Evolutionary conservation across 768 basidiomycete species (phyloP).

Genomic region (Phanerochaete sordida): DNA sequence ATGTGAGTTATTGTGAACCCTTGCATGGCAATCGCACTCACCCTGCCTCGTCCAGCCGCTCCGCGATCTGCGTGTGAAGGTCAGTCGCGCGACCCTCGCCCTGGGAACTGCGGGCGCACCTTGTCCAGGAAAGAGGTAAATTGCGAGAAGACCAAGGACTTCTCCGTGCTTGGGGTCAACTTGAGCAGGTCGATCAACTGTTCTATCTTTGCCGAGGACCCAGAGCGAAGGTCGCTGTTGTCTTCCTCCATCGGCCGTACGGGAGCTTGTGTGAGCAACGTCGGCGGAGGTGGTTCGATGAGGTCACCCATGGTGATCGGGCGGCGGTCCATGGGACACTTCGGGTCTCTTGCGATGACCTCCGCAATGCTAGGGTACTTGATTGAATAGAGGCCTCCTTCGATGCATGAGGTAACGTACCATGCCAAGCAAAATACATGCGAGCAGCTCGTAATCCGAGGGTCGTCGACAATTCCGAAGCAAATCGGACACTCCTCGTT

Average conservation of each 20-base stretch:
- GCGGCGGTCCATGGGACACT: conserved; percentile 86
- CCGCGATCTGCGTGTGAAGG: conserved; percentile 51
- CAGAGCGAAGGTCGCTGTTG: conserved; percentile 34
- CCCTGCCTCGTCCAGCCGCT: conserved; percentile 64
- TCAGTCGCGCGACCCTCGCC: too few relatives aligned
- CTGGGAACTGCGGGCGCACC: too few relatives aligned
- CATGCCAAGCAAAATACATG: conserved; percentile 74
- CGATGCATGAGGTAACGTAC: conserved; percentile 29
- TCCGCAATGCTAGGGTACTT: conserved; percentile 54
- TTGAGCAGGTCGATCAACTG: conserved; percentile 72
- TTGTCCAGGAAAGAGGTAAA: conserved; percentile 85
- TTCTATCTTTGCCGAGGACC: conserved; percentile 82
- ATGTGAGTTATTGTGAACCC: not conserved
- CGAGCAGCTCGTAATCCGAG: conserved; percentile 70
- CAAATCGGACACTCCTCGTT: conserved; percentile 83
- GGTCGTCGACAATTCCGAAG: conserved; percentile 54
- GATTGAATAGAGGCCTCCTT: not conserved
- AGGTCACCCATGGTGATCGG: conserved; percentile 50
- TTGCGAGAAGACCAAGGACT: conserved; percentile 87
- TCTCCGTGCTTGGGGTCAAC: conserved; percentile 65
- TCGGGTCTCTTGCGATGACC: conserved; percentile 65
- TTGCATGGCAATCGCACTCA: conserved; percentile 21
- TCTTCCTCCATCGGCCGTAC: conserved; percentile 33
- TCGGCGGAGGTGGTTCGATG: conserved; percentile 59
- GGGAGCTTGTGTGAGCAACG: conserved; percentile 64